Conservation (phyloP, 805 yeast species). For the Zygotorulaspora sp. region DNA sequence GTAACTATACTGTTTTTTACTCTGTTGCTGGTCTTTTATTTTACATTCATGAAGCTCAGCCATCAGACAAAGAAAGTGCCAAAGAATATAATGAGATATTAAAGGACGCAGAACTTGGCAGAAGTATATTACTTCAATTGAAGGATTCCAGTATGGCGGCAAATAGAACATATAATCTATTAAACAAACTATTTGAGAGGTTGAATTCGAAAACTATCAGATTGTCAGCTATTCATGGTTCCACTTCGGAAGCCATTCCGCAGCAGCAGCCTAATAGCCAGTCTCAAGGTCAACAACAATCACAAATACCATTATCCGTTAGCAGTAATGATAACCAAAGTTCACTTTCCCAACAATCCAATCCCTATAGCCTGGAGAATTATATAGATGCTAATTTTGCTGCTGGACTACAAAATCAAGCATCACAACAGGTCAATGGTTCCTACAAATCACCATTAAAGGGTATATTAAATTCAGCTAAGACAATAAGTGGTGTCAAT, state of each 20-base stretch:
- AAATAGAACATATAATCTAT: slow-evolving; percentile 68
- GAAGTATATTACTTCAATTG: slow-evolving; percentile 61
- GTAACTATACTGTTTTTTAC: slow-evolving; percentile 89
- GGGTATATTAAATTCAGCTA: slow-evolving; percentile 7
- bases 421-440: not conserved
- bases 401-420: slow-evolving; percentile 7
- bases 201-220: slow-evolving; percentile 67
- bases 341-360: slow-evolving; percentile 2
- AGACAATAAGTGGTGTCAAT: slow-evolving; percentile 20
- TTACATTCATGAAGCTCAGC: slow-evolving; percentile 58
- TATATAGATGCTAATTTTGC: slow-evolving; percentile 29
- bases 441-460: slow-evolving; percentile 3
- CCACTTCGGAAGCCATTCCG: slow-evolving; percentile 15
- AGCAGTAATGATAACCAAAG: not conserved
- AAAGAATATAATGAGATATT: slow-evolving; percentile 53
- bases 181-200: slow-evolving; percentile 76
- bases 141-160: slow-evolving; percentile 78
- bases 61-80: slow-evolving; percentile 42
- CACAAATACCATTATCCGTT: slow-evolving; percentile 3
- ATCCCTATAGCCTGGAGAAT: slow-evolving; percentile 10
- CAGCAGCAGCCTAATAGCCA: slow-evolving; percentile 11
- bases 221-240: slow-evolving; percentile 27
- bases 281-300: slow-evolving; percentile 5
- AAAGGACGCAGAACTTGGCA: slow-evolving; percentile 78
- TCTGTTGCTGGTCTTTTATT: slow-evolving; percentile 84